Evolutionary conservation across 2,329 filamentous ascomycete genomes (phyloP), one percentile per base, ranked within the genome.

Genomic region (Penicillium sp.): DNA sequence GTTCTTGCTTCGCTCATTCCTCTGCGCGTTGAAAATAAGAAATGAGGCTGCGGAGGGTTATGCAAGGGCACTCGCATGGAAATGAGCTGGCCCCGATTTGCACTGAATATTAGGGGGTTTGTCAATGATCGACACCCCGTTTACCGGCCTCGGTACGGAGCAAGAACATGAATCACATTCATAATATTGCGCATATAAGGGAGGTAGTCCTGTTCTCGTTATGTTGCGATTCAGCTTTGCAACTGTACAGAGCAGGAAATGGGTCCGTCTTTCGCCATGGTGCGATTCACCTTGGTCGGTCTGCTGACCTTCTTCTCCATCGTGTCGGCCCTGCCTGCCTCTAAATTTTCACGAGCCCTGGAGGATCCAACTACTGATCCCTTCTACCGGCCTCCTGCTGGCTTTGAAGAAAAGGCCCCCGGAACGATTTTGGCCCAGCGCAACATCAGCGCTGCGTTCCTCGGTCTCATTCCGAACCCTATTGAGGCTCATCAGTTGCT

Each of bases 401-500:
- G 60, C 29, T 68, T 58, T 41, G 65, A 65, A 42, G 53, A 45
- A 3, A 22, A 57, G 32, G 54, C 40, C 1, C 66, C 62, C 8
- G 67, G 67, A 5, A 60, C 61, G 14, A 63, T 69, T 40, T 49
- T 69, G 36, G 61, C 56, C 3, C 44, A 62, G n/a, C 62, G 65
- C 7, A 50, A 39, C 5, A 45, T 67, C 39, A 44, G n/a, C 22
- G 57, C 59, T 13, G 53, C 58, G 14, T 62, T 67, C 44, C 48
- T 67, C 8, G 64, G 64, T 10, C 18, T 65, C 4, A 53, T 68
- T 16, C 61, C 60, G 4, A 50, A 65, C 34, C 64, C 59, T 1
- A 58, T 69, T 5, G 55, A 62, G 10, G 63, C 60, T 6, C 68
- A 72, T 44, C 72, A 78, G 55, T 62, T 79, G 38, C 66, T 77